Percentiles rank a stretch among this genome's conserved stretches.
Conservation (phyloP, 345 rosid species). For the Salix brachista region DNA sequence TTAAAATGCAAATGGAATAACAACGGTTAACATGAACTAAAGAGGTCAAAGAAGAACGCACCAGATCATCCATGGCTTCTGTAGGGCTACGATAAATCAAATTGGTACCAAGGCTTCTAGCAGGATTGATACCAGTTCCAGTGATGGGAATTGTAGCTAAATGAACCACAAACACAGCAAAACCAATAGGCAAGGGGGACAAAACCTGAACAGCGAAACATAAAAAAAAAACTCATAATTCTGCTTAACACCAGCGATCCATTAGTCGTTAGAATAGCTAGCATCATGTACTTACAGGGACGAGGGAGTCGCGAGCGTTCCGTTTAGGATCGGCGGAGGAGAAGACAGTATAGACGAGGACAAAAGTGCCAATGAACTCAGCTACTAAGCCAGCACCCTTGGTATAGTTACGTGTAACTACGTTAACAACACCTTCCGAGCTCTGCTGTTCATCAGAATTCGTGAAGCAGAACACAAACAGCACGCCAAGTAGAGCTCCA, state of each 20-base stretch:
- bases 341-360: slow-evolving; percentile 50
- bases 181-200: slow-evolving; percentile 81
- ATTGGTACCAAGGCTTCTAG: slow-evolving; percentile 61
- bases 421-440: slow-evolving; percentile 63
- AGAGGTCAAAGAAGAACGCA: not conserved
- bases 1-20: too few species aligned
- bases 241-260: not conserved
- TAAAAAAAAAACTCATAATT: not conserved
- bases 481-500: slow-evolving; percentile 75
- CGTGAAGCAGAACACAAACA: slow-evolving; percentile 69
- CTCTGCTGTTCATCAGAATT: slow-evolving; percentile 43
- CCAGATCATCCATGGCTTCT: slow-evolving; percentile 57
- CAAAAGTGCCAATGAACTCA: slow-evolving; percentile 68
- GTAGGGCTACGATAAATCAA: slow-evolving; percentile 43
- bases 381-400: slow-evolving; percentile 68
- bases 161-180: slow-evolving; percentile 67
- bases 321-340: slow-evolving; percentile 87
- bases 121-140: slow-evolving; percentile 70
- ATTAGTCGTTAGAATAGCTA: too few species aligned
- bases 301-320: slow-evolving; percentile 77
- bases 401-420: slow-evolving; percentile 49
- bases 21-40: too few species aligned
- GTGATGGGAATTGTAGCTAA: slow-evolving; percentile 68
- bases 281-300: slow-evolving; percentile 46
- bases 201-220: slow-evolving; percentile 30